Evolutionary conservation across 768 basidiomycete genomes (phyloP), one percentile per base, ranked within the genome.

Genomic region (Suillus hirtellus): DNA sequence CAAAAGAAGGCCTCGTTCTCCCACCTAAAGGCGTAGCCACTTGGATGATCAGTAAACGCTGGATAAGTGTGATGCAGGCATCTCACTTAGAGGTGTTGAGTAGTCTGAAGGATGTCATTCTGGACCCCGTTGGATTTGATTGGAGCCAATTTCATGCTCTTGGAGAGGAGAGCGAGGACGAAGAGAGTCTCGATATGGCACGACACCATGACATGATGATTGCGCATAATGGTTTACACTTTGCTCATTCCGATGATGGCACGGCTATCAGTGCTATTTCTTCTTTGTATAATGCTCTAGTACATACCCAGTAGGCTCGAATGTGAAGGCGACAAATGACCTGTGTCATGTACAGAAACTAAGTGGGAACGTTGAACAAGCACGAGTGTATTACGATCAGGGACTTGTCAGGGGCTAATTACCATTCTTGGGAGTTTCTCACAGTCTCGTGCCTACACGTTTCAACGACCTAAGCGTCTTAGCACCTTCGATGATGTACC

Each of bases 21-120:
- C 90, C 90, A 11, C 90, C 90, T 0, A 77, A 78, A 63, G 88
- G 88, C 1, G 79, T 87, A 10, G 80, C 86, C 6, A 78, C 80
- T 21, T 92, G 90, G 90, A 92, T 92, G 90, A 79, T 92, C 65
- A 91, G 89, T 73, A 80, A 80, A 69, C 75, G 82, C 21, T 92
- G 90, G 90, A 66, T 86, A 58, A 75, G 75, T 37, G 68, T 72
- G 47, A 75, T 82, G 58, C 77, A 75, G 64, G 66, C 53, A 9
- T 74, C 73, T 44, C 81, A 83, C 17, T 81, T 81, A 6, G 88
- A 88, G 67, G 71, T 89, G 1, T 68, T 72, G 12, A 75, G 75
- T 14, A 65, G 74, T 50, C 46, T 89, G 47, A 72, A 75, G 61
- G 81, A 80, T 34, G 69, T 82, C 8, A 75, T 87, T 10, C 71